Evolutionary conservation across 257 asterid genomes (phyloP).

Genomic region (Solanum arcanum): DNA sequence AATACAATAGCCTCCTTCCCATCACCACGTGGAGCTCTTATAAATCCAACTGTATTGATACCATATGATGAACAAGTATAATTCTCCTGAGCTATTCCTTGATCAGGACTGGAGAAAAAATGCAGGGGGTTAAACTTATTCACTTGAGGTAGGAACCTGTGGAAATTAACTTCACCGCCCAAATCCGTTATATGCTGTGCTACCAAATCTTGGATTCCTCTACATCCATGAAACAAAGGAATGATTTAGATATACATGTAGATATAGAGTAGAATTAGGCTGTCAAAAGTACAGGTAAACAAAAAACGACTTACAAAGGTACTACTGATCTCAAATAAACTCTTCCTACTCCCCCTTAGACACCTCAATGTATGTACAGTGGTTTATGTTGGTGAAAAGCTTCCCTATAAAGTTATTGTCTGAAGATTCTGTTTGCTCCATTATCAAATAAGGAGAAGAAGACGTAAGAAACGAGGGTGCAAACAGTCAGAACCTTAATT

Average conservation of each 20-base stretch:
- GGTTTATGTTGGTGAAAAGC: not conserved
- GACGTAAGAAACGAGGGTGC: not conserved
- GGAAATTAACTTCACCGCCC: constrained; percentile 87
- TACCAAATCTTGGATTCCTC: constrained; percentile 60
- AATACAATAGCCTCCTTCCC: constrained; percentile 94
- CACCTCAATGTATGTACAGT: not conserved
- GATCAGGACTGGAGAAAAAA: constrained; percentile 68
- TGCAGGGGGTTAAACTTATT: constrained; percentile 56
- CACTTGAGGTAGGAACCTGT: constrained; percentile 51
- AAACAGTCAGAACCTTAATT: not conserved
- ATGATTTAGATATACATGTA: not conserved
- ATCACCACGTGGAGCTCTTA: constrained; percentile 92
- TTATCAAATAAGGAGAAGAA: not conserved
- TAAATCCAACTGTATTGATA: constrained; percentile 69
- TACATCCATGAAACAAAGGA: constrained; percentile 18
- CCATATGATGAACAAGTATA: constrained; percentile 55
- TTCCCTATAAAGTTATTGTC: not conserved
- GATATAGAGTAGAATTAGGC: not conserved
- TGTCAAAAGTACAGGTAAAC: not conserved
- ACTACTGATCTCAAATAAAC: not conserved
- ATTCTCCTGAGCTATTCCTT: constrained; percentile 39
- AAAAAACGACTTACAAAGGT: not conserved
- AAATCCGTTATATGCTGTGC: constrained; percentile 49
- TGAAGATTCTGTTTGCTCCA: not conserved
- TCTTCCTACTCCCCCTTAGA: not conserved